Conservation (phyloP, 352 stramenopile genomes). For the Phytopythium sindhum region DNA sequence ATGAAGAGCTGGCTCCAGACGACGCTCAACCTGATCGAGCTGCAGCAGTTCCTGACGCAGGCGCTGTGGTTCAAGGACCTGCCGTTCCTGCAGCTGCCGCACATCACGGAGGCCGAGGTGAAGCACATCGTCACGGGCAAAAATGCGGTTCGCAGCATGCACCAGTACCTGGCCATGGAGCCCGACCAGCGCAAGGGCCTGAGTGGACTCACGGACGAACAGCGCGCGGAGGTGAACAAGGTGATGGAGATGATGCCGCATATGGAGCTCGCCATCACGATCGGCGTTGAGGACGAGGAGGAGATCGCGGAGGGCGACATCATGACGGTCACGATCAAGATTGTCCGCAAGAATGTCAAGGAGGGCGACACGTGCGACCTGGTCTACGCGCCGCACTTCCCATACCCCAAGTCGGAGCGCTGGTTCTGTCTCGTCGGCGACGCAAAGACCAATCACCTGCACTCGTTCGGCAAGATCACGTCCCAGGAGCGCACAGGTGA, state of each 20-base stretch:
- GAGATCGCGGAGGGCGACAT: slow-evolving; percentile 99
- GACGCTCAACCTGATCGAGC: slow-evolving; percentile 95
- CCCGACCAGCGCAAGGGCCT: slow-evolving; percentile 93
- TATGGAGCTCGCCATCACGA: slow-evolving; percentile 90
- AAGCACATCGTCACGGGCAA: slow-evolving; percentile 92
- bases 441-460: slow-evolving; percentile 92
- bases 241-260: slow-evolving; percentile 94
- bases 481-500: slow-evolving; percentile 85
- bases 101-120: slow-evolving; percentile 89
- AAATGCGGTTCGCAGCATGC: slow-evolving; percentile 88
- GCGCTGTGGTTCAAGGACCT: slow-evolving; percentile 94
- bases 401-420: slow-evolving; percentile 93
- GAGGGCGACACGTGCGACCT: slow-evolving; percentile 93
- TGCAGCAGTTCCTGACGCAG: slow-evolving; percentile 97
- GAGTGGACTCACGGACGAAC: slow-evolving; percentile 83
- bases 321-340: slow-evolving; percentile 96
- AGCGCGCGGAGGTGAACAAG: slow-evolving; percentile 92
- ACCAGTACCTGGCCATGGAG: slow-evolving; percentile 92
- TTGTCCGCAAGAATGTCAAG: slow-evolving; percentile 96
- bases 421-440: slow-evolving; percentile 97
- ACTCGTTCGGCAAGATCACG: slow-evolving; percentile 96
- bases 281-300: slow-evolving; percentile 88
- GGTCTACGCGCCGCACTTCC: slow-evolving; percentile 96
- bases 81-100: slow-evolving; percentile 89
- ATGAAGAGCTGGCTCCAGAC: slow-evolving; percentile 95